Percentiles rank a stretch among this genome's conserved stretches.
These are phyloP conservation scores for Trichoderma asperelloides DNA, from an alignment of 495 filamentous ascomycete species.

Conservation along the genomic window DNA sequence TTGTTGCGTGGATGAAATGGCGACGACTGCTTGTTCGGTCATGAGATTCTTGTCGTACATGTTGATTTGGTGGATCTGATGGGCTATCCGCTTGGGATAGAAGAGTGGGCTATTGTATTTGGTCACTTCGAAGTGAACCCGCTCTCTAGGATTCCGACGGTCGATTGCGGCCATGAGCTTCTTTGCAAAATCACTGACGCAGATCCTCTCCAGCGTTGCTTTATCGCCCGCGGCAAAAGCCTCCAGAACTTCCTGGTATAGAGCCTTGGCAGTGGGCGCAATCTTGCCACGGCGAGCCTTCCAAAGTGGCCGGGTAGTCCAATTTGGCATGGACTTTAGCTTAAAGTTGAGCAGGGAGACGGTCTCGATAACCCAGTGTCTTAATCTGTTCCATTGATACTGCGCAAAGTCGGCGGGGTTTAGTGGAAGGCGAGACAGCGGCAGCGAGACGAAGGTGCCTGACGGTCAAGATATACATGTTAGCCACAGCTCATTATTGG, in stretches of 20 bases:
- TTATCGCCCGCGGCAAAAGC: conserved; percentile 61
- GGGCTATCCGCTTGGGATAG: conserved; percentile 51
- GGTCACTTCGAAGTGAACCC: conserved; percentile 58
- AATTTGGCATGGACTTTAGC: conserved; percentile 1
- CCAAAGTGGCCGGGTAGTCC: conserved; percentile 16
- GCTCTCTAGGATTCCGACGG: conserved; percentile 36
- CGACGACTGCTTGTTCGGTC: conserved; percentile 64
- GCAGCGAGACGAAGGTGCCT: conserved; percentile 8
- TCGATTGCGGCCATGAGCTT: conserved; percentile 49
- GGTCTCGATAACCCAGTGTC: neutral
- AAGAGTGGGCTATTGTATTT: conserved; percentile 39
- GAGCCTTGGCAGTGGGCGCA: conserved; percentile 42
- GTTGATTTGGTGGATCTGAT: conserved; percentile 39
- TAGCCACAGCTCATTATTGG: neutral
- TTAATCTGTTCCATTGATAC: conserved; percentile 5
- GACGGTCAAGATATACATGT: neutral
- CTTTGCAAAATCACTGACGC: conserved; percentile 49
- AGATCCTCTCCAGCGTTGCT: conserved; percentile 45
- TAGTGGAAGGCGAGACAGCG: neutral
- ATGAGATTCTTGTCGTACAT: conserved; percentile 26
- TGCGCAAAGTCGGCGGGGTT: neutral
- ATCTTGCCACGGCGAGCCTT: conserved; percentile 33
- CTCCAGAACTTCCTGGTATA: conserved; percentile 63
- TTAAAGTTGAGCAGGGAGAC: neutral
- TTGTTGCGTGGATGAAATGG: conserved; percentile 60